These are phyloP conservation scores for Lactarius evosmus DNA, from an alignment of 768 basidiomycete genomes.

Conservation along the genomic window DNA sequence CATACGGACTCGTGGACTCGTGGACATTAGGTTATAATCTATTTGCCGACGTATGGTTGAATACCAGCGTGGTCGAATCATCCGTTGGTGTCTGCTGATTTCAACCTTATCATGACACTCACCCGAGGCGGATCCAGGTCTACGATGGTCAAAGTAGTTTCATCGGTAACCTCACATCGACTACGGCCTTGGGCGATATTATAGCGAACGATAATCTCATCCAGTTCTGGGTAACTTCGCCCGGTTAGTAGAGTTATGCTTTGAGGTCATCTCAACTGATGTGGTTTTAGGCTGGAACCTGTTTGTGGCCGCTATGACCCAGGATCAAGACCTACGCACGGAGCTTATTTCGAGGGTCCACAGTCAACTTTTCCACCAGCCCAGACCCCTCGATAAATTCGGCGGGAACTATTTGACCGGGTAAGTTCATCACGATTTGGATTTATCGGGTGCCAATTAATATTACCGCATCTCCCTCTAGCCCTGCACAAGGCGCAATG, in stretches of 20 bases:
- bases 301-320: conserved; percentile 16
- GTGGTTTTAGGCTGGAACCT: conserved; percentile 10
- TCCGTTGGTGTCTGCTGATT: conserved; percentile 10
- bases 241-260: not conserved
- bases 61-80: conserved; percentile 46
- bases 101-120: not conserved
- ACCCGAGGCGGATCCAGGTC: conserved; percentile 13
- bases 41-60: conserved; percentile 56
- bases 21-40: conserved; percentile 65
- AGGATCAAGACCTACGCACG: not conserved
- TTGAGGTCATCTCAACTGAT: not conserved
- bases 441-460: not conserved
- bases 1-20: conserved; percentile 31
- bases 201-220: conserved; percentile 10
- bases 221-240: not conserved
- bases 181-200: conserved; percentile 4
- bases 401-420: too few relatives aligned
- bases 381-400: not conserved
- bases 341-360: conserved; percentile 19
- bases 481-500: conserved; percentile 29
- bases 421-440: conserved; percentile 1
- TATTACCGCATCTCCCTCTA: not conserved
- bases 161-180: not conserved
- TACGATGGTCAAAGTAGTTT: conserved; percentile 9
- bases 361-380: conserved; percentile 1